Evolutionary conservation across 2,329 filamentous ascomycete species (phyloP), one percentile per base, ranked within the genome.

Genomic region (Colletotrichum phormii): DNA sequence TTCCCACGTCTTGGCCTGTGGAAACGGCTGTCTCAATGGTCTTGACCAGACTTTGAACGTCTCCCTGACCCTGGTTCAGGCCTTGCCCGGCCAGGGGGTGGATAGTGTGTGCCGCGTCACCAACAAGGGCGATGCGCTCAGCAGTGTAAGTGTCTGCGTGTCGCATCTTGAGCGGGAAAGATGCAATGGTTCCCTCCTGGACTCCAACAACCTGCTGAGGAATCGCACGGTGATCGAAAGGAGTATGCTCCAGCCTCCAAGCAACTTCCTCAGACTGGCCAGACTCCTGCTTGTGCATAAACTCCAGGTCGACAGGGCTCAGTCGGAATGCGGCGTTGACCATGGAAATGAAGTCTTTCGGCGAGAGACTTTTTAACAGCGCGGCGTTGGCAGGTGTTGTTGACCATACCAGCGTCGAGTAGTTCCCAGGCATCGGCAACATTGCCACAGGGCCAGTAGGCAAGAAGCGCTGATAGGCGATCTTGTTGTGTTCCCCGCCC

Each of bases 41-140:
- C 74, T 88, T 88, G 7, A 92, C 91, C 0, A 99, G 89, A 65
- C 93, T 93, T 77, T 94, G 92, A 0, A 97, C 93, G 80, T 99
- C 97, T 22, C 91, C 95, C 75, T 98, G 92, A 1, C 97, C 97
- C 78, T 97, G 93, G 80, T 99, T 99, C 15, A 99, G 87, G 1
- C 97, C 97, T 82, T 98, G 97, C 0, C 97, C 97, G 1, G 95
- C 97, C 4, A 99, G 91, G 0, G 97, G 97, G 81, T 99, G 97
- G 75, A 98, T 92, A 1, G 95, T 97, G 81, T 99, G 97, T 8
- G 97, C 97, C 1, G 97, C 97, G 76, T 99, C 97, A 73, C 97
- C 97, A 46, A 99, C 91, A 1, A 99, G 89, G 0, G 95, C 97
- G 9, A 98, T 87, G n/a, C 97, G 92, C 78, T 98, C 95, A 51